A percentile compares a stretch with the other conserved stretches of the same genome.
phyloP scores from a whole-genome alignment of 2,329 filamentous ascomycete species.

The Beauveria sp. region DNA sequence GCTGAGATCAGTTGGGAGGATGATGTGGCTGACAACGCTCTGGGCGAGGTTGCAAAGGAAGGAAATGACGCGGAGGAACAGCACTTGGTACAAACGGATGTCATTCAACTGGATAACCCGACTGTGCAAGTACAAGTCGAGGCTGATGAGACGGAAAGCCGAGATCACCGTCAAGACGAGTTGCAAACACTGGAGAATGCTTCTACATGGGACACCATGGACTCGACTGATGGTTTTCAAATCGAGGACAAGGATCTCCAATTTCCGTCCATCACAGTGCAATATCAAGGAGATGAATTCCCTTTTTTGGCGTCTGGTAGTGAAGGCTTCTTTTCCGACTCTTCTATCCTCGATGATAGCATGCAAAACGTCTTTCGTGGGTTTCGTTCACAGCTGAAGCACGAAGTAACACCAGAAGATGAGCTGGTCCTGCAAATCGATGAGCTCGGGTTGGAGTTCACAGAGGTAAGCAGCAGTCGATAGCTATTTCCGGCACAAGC shows the following conservation, averaged over 20 bases:
- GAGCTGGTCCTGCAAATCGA: conserved; percentile 45
- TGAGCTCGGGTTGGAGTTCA: conserved; percentile 45
- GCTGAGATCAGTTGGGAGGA: conserved; percentile 20
- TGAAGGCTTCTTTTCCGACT: conserved; percentile 38
- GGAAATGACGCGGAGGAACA: not conserved
- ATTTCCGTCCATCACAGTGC: conserved; percentile 32
- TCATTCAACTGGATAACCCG: not conserved
- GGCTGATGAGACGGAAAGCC: not conserved
- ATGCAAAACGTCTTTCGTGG: conserved; percentile 37
- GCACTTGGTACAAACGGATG: conserved; percentile 2
- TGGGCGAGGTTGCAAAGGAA: not conserved
- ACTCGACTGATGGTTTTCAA: conserved; percentile 3
- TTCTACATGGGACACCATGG: not conserved
- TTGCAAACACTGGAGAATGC: not conserved
- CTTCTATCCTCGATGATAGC: conserved; percentile 33
- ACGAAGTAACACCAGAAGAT: conserved; percentile 37
- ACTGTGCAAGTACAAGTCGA: not conserved
- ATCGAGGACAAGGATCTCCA: conserved; percentile 4
- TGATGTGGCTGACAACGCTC: conserved; percentile 4
- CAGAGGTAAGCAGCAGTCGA: conserved; percentile 32
- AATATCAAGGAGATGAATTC: conserved; percentile 36
- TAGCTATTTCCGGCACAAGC: conserved; percentile 1
- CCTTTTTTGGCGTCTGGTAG: conserved; percentile 30
- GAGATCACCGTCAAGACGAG: conserved; percentile 6
- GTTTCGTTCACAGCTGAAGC: conserved; percentile 37